These are phyloP conservation scores for Thecaphora thlaspeos DNA, from an alignment of 1,284 basidiomycete species.

Conservation along the genomic window DNA sequence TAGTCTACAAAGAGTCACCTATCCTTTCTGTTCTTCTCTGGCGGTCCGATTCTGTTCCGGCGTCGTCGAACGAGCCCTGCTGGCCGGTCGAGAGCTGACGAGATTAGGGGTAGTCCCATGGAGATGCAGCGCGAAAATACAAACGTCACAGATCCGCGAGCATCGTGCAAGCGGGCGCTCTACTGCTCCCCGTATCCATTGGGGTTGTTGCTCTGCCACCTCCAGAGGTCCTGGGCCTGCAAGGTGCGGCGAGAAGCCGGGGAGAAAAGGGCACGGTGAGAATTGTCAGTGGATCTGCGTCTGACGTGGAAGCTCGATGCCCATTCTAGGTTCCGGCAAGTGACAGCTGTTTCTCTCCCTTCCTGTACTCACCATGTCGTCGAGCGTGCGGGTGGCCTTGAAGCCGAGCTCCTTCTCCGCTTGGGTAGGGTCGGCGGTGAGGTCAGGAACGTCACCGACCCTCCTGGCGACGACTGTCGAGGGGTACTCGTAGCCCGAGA, in stretches of 20 bases:
- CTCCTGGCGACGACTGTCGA: constrained; percentile 79
- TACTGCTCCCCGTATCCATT: constrained; percentile 55
- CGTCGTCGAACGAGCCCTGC: too few species aligned
- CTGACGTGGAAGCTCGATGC: too few species aligned
- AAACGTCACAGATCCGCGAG: too few species aligned
- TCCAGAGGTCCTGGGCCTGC: constrained; percentile 47
- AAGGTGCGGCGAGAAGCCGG: constrained; percentile 18
- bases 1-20: too few species aligned
- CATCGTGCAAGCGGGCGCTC: too few species aligned
- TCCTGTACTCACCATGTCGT: constrained; percentile 36
- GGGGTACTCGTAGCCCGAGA: constrained; percentile 79
- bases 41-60: too few species aligned
- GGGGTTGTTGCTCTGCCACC: constrained; percentile 59
- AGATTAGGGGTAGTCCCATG: too few species aligned
- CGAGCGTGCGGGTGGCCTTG: constrained; percentile 65
- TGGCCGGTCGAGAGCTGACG: too few species aligned
- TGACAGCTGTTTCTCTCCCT: not conserved
- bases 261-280: constrained; percentile 64
- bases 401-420: constrained; percentile 95
- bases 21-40: too few species aligned
- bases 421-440: constrained; percentile 88
- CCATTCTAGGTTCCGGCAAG: too few species aligned
- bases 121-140: too few species aligned
- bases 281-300: constrained; percentile 62
- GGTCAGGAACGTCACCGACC: constrained; percentile 89